Conservation (phyloP, 1,139 yeast genomes). For the Zygosaccharomyces sapae region DNA sequence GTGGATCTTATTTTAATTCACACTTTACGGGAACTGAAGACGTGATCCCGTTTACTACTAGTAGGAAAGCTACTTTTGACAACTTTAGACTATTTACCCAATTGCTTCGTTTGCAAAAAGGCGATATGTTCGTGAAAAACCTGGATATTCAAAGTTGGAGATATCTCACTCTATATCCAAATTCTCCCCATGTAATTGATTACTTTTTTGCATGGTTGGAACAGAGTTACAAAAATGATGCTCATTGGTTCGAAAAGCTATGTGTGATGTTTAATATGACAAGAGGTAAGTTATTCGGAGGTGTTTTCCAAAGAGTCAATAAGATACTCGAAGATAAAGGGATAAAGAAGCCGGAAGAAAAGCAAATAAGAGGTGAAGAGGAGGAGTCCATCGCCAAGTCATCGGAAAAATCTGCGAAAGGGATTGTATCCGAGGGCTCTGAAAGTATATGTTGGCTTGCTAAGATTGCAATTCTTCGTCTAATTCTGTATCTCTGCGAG, state of each 20-base stretch:
- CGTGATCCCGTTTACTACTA: conserved; percentile 39
- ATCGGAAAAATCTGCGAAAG: conserved; percentile 25
- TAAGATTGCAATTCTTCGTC: conserved; percentile 45
- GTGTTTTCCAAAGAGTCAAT: conserved; percentile 22
- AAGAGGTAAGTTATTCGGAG: conserved; percentile 35
- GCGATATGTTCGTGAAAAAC: conserved; percentile 29
- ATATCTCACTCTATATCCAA: conserved; percentile 40
- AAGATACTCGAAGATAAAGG: conserved; percentile 23
- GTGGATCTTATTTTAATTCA: conserved; percentile 18
- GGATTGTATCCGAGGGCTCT: conserved; percentile 22
- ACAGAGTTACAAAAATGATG: conserved; percentile 30
- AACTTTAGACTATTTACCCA: conserved; percentile 40
- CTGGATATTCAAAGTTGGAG: conserved; percentile 44
- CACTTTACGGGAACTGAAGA: conserved; percentile 35
- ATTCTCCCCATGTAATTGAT: conserved; percentile 21
- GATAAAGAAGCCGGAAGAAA: conserved; percentile 22
- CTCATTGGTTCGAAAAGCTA: conserved; percentile 41
- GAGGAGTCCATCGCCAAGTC: conserved; percentile 41
- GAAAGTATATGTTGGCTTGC: conserved; percentile 31
- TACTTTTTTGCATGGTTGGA: conserved; percentile 37
- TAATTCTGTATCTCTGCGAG: conserved; percentile 50
- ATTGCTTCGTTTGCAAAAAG: conserved; percentile 37
- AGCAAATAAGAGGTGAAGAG: conserved; percentile 43
- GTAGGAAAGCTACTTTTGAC: conserved; percentile 32
- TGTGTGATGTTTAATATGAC: conserved; percentile 38